Evolutionary conservation across 352 stramenopile genomes (phyloP).

Genomic region (Globisporangium acanthophoron): DNA sequence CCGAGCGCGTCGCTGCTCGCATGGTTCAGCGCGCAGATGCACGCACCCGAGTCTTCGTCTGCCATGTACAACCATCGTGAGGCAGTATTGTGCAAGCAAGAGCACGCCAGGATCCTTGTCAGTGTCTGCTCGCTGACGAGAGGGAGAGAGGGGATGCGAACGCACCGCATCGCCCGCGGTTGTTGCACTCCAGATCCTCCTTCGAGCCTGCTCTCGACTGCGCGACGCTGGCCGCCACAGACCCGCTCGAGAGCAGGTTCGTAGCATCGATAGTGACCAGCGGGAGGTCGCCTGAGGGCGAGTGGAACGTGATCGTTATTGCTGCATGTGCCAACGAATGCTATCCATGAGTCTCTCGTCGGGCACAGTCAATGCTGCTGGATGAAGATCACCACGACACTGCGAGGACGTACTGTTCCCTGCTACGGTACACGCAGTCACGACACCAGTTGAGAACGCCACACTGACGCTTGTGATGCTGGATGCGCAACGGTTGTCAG

Average conservation of each 20-base stretch:
- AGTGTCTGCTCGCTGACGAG: neutral
- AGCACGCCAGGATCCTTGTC: too few relatives aligned
- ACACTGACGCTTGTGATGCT: slow-evolving; percentile 54
- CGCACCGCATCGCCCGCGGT: slow-evolving; percentile 63
- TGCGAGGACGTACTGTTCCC: slow-evolving; percentile 29
- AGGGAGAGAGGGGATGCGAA: neutral
- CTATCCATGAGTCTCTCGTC: neutral
- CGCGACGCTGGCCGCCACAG: slow-evolving; percentile 24
- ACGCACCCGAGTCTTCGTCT: slow-evolving; percentile 64
- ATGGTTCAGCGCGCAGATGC: slow-evolving; percentile 52
- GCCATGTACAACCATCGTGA: neutral
- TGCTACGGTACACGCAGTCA: slow-evolving; percentile 29
- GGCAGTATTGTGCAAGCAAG: too few relatives aligned
- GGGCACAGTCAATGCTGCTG: neutral
- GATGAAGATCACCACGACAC: neutral
- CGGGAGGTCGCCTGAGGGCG: slow-evolving; percentile 56
- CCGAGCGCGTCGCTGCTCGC: slow-evolving; percentile 55
- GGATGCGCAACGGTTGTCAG: neutral
- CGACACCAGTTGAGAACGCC: slow-evolving; percentile 24
- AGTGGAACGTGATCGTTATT: slow-evolving; percentile 54
- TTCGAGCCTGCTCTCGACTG: slow-evolving; percentile 40
- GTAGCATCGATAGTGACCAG: slow-evolving; percentile 27
- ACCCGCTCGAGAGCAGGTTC: slow-evolving; percentile 20
- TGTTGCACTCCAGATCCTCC: slow-evolving; percentile 72
- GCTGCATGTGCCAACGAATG: slow-evolving; percentile 8